phyloP scores from a whole-genome alignment of 2,329 filamentous ascomycete genomes.

The Fusarium solani-melongenae region DNA sequence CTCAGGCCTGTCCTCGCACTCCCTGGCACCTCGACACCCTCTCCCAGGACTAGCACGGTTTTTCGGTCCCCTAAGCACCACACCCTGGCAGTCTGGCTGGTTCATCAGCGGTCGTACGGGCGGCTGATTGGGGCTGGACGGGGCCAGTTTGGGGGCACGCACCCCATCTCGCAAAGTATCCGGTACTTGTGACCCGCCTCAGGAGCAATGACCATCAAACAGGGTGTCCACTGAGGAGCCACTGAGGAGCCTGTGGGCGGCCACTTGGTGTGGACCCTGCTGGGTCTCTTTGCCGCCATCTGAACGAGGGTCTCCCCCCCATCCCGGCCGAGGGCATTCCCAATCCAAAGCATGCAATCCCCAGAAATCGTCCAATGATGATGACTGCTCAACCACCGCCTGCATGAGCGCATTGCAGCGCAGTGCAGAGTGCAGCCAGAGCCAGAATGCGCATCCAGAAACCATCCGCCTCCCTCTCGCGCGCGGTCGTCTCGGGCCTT shows the following conservation, averaged over 20 bases:
- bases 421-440: not conserved
- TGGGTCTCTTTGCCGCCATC: conserved; percentile 37
- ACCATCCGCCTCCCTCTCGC: not conserved
- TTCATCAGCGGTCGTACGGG: conserved; percentile 40
- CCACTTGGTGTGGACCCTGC: conserved; percentile 26
- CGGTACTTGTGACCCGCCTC: conserved; percentile 36
- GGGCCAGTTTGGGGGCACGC: conserved; percentile 24
- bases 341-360: conserved; percentile 11
- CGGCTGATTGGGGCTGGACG: conserved; percentile 36
- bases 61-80: conserved; percentile 27
- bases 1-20: conserved; percentile 22
- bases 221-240: conserved; percentile 29
- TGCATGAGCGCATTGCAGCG: conserved; percentile 30
- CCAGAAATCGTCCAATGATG: conserved; percentile 37
- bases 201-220: conserved; percentile 27
- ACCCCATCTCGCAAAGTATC: conserved; percentile 32
- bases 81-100: conserved; percentile 36
- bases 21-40: conserved; percentile 33
- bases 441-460: conserved; percentile 4
- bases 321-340: conserved; percentile 18
- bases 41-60: conserved; percentile 26
- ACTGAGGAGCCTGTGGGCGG: conserved; percentile 17
- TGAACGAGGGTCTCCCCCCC: conserved; percentile 31
- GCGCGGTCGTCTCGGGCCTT: conserved; percentile 1
- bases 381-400: conserved; percentile 30